These are phyloP conservation scores for Fraxinus albicans DNA, from an alignment of 305 asterid genomes.

Conservation along the genomic window DNA sequence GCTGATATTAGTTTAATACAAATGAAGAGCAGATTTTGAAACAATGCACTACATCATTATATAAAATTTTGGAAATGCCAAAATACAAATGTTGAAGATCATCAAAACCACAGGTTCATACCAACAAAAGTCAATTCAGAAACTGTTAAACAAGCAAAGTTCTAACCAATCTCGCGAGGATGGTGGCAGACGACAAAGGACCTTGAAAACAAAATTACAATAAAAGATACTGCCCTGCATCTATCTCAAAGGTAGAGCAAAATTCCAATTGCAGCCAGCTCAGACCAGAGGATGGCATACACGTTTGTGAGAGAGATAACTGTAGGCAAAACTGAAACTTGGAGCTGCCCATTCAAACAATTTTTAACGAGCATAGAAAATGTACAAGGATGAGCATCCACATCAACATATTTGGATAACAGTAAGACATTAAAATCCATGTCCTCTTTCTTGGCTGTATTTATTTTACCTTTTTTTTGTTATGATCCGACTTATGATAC, in stretches of 20 bases:
- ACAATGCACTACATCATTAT: not conserved
- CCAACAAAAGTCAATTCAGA: slow-evolving; percentile 1
- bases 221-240: not conserved
- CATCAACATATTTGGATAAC: not conserved
- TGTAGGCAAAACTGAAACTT: not conserved
- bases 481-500: not conserved
- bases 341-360: not conserved
- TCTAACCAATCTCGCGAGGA: not conserved
- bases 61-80: not conserved
- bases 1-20: not conserved
- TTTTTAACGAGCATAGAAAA: not conserved
- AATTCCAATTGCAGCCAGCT: not conserved
- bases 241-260: slow-evolving; percentile 11
- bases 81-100: not conserved
- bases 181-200: not conserved
- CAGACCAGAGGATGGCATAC: not conserved
- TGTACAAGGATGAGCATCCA: not conserved
- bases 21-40: not conserved
- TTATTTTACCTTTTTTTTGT: not conserved
- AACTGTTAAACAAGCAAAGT: slow-evolving; percentile 5
- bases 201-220: not conserved
- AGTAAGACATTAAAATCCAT: not conserved
- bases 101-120: not conserved
- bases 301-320: not conserved
- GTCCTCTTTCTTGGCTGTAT: not conserved